Percentiles rank a stretch among this genome's conserved stretches.
Conservation (phyloP, 208 protist genomes). For the Crithidia fasciculata region DNA sequence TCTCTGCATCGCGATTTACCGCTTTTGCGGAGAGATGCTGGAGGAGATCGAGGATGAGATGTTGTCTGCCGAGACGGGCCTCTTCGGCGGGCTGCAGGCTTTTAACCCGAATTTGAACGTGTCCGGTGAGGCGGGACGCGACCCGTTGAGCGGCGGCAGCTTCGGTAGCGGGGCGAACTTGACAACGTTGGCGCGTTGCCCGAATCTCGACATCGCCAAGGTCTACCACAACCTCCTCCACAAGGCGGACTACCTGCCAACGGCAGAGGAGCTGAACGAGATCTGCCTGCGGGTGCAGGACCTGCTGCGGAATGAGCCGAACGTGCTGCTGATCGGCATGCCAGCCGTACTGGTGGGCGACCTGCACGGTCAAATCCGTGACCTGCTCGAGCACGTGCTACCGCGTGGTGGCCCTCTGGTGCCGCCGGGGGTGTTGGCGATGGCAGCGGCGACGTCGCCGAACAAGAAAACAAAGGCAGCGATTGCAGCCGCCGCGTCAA, state of each 20-base stretch:
- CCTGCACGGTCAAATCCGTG: slow-evolving; percentile 85
- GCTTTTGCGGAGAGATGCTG: slow-evolving; percentile 64
- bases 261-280: slow-evolving; percentile 76
- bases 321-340: slow-evolving; percentile 96
- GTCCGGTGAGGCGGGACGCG: background rate
- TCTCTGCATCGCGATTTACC: slow-evolving; percentile 72
- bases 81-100: slow-evolving; percentile 45
- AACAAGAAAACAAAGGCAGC: slow-evolving; percentile 9
- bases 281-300: slow-evolving; percentile 71
- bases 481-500: background rate
- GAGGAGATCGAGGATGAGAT: slow-evolving; percentile 83
- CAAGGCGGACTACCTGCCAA: slow-evolving; percentile 60
- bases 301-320: slow-evolving; percentile 92
- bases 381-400: slow-evolving; percentile 76
- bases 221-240: slow-evolving; percentile 69
- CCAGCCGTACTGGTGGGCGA: slow-evolving; percentile 91
- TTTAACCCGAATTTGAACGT: slow-evolving; percentile 29
- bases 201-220: slow-evolving; percentile 48
- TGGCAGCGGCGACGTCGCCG: background rate
- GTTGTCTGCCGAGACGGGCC: slow-evolving; percentile 48
- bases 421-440: slow-evolving; percentile 24
- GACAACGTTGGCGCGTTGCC: slow-evolving; percentile 26
- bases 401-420: slow-evolving; percentile 67
- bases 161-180: slow-evolving; percentile 2
- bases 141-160: slow-evolving; percentile 4